Base-by-base conservation (phyloP, 768 basidiomycete genomes). In the Strobilomyces dryophilus region DNA sequence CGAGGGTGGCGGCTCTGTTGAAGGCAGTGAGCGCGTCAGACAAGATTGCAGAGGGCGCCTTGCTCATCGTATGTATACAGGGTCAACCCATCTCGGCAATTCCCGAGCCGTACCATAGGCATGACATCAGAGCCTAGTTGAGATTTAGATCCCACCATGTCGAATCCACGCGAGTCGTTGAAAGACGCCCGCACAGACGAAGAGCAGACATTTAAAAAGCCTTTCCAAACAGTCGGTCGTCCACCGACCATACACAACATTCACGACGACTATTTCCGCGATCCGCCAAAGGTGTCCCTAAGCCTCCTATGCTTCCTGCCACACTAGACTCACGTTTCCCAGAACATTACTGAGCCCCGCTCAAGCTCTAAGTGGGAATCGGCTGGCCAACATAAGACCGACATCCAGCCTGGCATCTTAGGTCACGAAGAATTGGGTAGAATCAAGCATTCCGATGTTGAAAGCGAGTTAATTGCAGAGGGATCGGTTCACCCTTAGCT, bases 21-120 rank as follows among this genome's bases (percentile, higher is more conserved):
- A 78, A 71, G 40, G 70, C 64, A 5, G 69, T 64, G 50, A 79
- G 63, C 21, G 77, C 75, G 51, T 79, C 74, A 11, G 73, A 67
- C 50, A 76, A 55, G 49, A 72, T 61, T n/a, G 67, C 52, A 8
- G 74, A 66, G 9, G 74, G 71, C 8, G 68, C 54, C 49, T 69
- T 68, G 54, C 35, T 71, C 68, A 66, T 71, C 17, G 57, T 61
- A 17, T 15, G 35, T 12, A 41, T 45, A 36, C 14, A 47, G 42
- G n/a, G n/a, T 48, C 41, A 63, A 59, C 55, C 24, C 48, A 51
- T 60, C 32, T 58, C 65, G 69, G 67, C 36, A 7, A 54, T 51
- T 56, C 4, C 67, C 68, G 66, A 54, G 5, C 4, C 36, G 31
- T 8, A 35, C 20, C 35, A 18, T n/a, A n/a, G 31, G 51, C 53